Evolutionary conservation across 805 yeast species (phyloP), one percentile per base, ranked within the genome.

Genomic region (Brettanomyces nanus): DNA sequence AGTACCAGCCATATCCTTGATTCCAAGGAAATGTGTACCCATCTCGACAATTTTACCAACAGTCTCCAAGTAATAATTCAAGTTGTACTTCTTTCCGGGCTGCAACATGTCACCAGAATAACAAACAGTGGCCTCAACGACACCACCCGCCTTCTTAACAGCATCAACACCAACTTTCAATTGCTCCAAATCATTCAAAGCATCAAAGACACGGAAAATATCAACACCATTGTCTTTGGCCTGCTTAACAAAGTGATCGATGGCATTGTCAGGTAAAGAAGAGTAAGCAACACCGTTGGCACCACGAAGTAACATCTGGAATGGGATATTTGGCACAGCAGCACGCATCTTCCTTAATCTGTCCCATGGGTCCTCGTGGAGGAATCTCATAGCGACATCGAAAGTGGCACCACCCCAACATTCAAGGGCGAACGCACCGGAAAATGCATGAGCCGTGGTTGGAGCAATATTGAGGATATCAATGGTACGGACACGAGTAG

Each of bases 391-490:
- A 39, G 95, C 83, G 39, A 92, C 99, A 58, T 92, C 99, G 54
- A 92, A 92, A 28, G 99, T 92, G 39, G 99, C 99, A 66, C 99
- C 99, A 67, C 99, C 99, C 99, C 99, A 92, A 71, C 98, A 92
- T 68, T 92, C 99, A 39, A 92, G 69, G 15, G 99, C 92, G 62
- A 87, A 92, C 3, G 95, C 95, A 46, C 90, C 89, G 47, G 80
- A 64, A 51, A 87, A 66, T 17, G 95, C 97, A 56, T 83, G 80
- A 3, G 96, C 85, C 23, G 99, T 92, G 40, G 94, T 77, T 43
- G 87, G 89, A 18, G 98, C 99, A 67, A 92, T 85, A 51, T 87
- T 83, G 37, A 81, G 68, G 55, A 92, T 68, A 63, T 92, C 99
- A 50, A 84, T 74, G 19, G 98, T 92, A 66, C 99, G 80, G 28